Base-by-base conservation (phyloP, 257 asterid species). In the Hygrophila difformis region DNA sequence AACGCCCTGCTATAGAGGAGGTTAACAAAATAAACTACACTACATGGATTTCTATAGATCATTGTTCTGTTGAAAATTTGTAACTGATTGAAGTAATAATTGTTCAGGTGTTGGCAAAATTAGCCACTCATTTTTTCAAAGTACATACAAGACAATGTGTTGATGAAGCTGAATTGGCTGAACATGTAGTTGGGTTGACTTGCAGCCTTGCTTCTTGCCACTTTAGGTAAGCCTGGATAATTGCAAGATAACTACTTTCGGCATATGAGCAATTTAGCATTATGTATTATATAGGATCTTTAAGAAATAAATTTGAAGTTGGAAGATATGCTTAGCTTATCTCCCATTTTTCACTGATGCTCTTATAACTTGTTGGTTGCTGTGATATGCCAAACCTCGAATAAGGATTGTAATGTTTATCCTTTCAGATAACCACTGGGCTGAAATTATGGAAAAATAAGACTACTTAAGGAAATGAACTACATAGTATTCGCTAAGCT, bases 141-240 rank as follows among this genome's bases (percentile, higher is more conserved):
- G 93, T 89, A 40, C 96, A 75, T 61, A 75, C 92, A 17, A 75
- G 98, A 69, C 91, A 67, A 44, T 89, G 96, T 38, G 65, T 67
- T 28, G 98, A 89, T 72, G 98, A 89, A 68, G 78, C 94, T 51
- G 98, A 89, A 70, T 62, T 89, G 72, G 96, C 96, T 57, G 98
- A 85, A 55, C 98, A 89, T 63, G 86, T 85, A 49, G 82, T 71
- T 65, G 93, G 96, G 59, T 66, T 89, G 63, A 89, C 94, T 39
- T 68, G 74, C 74, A 85, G 92, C 69, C 91, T 85, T 43, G 98
- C 98, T 34, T 69, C 87, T 66, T 89, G 96, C 74, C 87, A 79
- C 49, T 85, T 71, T 66, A 79, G 96, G 98, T 86, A 62, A 53
- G 18, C 31, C 31, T 26, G 31, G 31, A 26, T 26, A 3, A 8